Percentiles rank a stretch among this genome's conserved stretches.
Evolutionary conservation across 495 filamentous ascomycete genomes (phyloP).

Genomic region (Penicillium crystallinum): DNA sequence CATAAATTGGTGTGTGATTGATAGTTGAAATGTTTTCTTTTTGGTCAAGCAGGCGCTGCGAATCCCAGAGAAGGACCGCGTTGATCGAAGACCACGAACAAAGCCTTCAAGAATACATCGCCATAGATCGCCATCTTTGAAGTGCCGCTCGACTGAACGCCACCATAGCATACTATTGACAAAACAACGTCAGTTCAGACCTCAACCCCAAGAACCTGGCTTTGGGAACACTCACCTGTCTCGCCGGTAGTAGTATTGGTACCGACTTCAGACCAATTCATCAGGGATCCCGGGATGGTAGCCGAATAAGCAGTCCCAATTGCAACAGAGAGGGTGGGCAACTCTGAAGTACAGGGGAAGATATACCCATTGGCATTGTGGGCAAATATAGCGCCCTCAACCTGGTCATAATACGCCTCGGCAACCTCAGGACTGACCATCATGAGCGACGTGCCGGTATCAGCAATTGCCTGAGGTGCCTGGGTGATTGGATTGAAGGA

Average conservation of each 20-base stretch:
- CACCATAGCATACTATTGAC: conserved; percentile 61
- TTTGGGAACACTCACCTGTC: conserved; percentile 25
- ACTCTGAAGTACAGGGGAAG: conserved; percentile 55
- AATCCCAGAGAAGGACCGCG: conserved; percentile 42
- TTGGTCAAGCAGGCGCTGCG: conserved; percentile 19
- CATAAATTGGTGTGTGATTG: background rate
- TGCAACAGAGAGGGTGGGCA: conserved; percentile 64
- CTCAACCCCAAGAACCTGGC: conserved; percentile 23
- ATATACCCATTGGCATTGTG: conserved; percentile 53
- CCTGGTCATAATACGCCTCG: conserved; percentile 56
- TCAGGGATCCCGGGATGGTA: conserved; percentile 57
- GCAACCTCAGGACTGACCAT: conserved; percentile 60
- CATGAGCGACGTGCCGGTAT: conserved; percentile 70
- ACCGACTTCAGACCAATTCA: conserved; percentile 61
- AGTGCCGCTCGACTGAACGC: conserved; percentile 58
- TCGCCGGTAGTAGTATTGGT: conserved; percentile 36
- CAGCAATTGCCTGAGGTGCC: conserved; percentile 53
- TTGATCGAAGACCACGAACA: conserved; percentile 73
- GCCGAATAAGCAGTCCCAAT: conserved; percentile 57
- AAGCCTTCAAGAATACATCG: conserved; percentile 73
- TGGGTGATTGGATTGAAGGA: conserved; percentile 23
- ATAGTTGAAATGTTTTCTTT: background rate
- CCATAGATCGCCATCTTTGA: conserved; percentile 65
- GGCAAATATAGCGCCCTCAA: conserved; percentile 50
- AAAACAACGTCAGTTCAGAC: conserved; percentile 31